Base-by-base conservation (phyloP, 1,139 yeast species). In the Nakaseomyces uthaithaninus region DNA sequence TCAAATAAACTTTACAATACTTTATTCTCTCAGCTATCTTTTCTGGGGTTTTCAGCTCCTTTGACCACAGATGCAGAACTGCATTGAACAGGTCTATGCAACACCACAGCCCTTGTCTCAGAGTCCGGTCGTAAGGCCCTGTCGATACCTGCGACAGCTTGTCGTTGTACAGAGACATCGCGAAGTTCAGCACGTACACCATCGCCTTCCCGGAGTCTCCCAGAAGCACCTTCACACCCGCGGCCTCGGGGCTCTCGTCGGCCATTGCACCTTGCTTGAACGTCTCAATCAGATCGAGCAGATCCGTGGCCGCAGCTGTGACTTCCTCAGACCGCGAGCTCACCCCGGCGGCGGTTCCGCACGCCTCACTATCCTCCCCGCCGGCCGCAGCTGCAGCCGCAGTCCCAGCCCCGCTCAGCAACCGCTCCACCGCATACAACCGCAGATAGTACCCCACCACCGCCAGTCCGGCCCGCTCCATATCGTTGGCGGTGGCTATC, bases 81-180 rank as follows among this genome's bases (percentile, higher is more conserved):
- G 53, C 45, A 12, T 44, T 40, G 35, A 57, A 57, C 33, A 59
- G 37, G 39, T 59, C 63, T 19, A 54, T 43, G 36, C 61, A 54
- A 39, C 63, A 57, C 62, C 62, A 57, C 19, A 59, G 40, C 1
- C 54, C 59, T 26, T 52, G 45, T 18, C 42, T 45, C 38, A 59
- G 37, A 24, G 50, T 52, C 9, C 15, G 18, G 38, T 49, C 49
- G 47, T 50, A 43, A 3, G 49, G 48, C 4, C 54, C 56, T 3
- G 44, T 39, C 22, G 53, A 46, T 5, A 57, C 37, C 38, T 53
- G 56, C 30, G 36, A 28, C 39, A 59, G 38, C 39, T 54, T 51
- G 17, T 46, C 50, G 38, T 59, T 59, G 41, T 59, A 57, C 16
- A 59, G 36, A 12, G 55, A 48, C 53, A 58, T 51, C 5, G 56